Evolutionary conservation across 192 early-diverging fungal genomes (phyloP).

Genomic region (Diversispora epigaea): DNA sequence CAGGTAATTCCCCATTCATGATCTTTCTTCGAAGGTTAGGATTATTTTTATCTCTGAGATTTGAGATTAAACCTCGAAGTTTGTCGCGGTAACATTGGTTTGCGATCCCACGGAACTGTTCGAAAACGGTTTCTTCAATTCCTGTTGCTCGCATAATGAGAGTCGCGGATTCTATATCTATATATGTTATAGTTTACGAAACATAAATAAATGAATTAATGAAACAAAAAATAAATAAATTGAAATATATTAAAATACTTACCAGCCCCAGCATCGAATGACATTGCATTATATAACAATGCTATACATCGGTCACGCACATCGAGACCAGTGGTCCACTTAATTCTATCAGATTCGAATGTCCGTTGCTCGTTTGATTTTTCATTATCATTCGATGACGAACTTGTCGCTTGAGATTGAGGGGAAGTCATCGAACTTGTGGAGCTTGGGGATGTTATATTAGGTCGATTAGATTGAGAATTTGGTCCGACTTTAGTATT

Average conservation of each 20-base stretch:
- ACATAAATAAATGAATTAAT: neutral
- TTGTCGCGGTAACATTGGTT: slow-evolving; percentile 68
- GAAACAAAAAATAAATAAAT: neutral
- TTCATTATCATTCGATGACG: slow-evolving; percentile 40
- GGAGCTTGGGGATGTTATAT: slow-evolving; percentile 1
- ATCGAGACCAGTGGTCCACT: slow-evolving; percentile 54
- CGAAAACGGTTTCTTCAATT: slow-evolving; percentile 66
- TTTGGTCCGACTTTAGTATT: slow-evolving; percentile 35
- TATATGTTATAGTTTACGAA: neutral
- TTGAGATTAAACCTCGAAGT: slow-evolving; percentile 75
- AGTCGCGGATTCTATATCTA: slow-evolving; percentile 49
- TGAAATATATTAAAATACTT: slow-evolving; percentile 15
- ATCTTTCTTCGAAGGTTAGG: slow-evolving; percentile 70
- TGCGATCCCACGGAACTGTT: slow-evolving; percentile 46
- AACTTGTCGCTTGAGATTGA: slow-evolving; percentile 40
- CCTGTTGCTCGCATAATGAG: slow-evolving; percentile 51
- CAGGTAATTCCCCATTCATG: slow-evolving; percentile 63
- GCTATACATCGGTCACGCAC: slow-evolving; percentile 78
- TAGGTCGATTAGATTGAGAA: slow-evolving; percentile 12
- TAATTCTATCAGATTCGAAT: slow-evolving; percentile 59
- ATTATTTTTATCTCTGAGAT: slow-evolving; percentile 76
- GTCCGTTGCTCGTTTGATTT: slow-evolving; percentile 46
- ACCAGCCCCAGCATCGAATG: slow-evolving; percentile 56
- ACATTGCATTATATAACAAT: slow-evolving; percentile 79
- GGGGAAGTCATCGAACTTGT: slow-evolving; percentile 24